Evolutionary conservation across 208 protist species (phyloP), one percentile per base, ranked within the genome.

Genomic region (Kentomonas sorsogonicus): DNA sequence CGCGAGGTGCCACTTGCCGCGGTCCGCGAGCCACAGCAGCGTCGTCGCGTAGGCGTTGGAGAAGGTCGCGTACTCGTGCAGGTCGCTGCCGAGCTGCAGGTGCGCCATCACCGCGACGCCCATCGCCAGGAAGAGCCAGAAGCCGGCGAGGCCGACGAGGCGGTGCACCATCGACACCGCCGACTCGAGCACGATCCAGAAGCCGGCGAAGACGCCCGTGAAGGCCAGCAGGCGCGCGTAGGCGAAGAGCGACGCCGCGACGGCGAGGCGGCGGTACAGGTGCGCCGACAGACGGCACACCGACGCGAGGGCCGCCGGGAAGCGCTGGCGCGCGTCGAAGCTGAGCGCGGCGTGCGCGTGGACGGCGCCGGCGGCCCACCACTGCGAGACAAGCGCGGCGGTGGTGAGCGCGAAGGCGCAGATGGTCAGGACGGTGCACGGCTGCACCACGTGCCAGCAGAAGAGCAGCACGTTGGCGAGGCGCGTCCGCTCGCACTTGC

Each of bases 181-280:
- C 40, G 34, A 31, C 34, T 62, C 57, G 56, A 70, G 31, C 23
- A 52, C 41, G 20, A 56, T 29, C 43, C 64, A 46, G 0, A 51
- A 16, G 1, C 51, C 46, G 18, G 36, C 25, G 22, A 63, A 36
- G 13, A 56, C 16, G 40, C 36, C 23, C 33, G 41, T 29, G 29
- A 58, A 70, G 33, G 56, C 56, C 31, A 70, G n/a, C 23, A 52
- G 7, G 41, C 36, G 51, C 18, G 53, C 40, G 34, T 48, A 60
- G 29, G 53, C 33, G 48, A 62, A 70, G 41, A 70, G 60, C 11
- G 48, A 18, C 25, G 64, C 64, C 20, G 56, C 64, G 5, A 36
- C 48, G 23, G 54, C 18, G 31, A 70, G 34, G 2, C 55, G 53
- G 20, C 25, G 26, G 23, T 51, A 56, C 26, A 63, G 55, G 10